Base-by-base conservation (phyloP, 225 moss, liverwort and hornwort species). In the Climacium dendroides region DNA sequence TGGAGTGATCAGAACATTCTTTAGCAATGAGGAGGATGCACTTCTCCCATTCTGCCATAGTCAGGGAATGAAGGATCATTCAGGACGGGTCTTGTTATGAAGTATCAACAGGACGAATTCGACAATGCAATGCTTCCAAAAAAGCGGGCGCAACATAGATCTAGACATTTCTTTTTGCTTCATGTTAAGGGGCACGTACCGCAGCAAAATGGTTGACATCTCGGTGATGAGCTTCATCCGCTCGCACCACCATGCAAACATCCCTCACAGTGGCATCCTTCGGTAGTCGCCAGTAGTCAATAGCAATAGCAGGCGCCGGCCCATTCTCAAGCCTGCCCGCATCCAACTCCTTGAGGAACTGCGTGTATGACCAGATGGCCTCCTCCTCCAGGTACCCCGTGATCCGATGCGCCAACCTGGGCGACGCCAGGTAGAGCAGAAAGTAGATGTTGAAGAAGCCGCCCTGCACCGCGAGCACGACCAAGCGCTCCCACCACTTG, bases 191-290 rank as follows among this genome's bases (percentile, higher is more conserved):
- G 53, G 15, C 53, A 76, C 55, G 24, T 94, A 99, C 98, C 90
- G 97, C 95, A 82, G 98, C 98, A 62, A 95, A 99, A 88, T 99
- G 98, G 89, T 99, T 99, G 26, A 99, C 98, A 90, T 99, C 98
- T 59, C 97, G 96, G 94, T 99, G 98, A 84, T 99, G 98, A 60
- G 97, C 96, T 86, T 99, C 98, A 81, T 99, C 98, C 16, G 98
- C 97, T 54, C 98, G 94, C 35, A 96, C 91, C 9, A 97, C 98
- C 65, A 92, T 3, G 10, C 94, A 90, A 15, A 99, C 93, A 26
- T 99, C 98, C 39, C 95, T 91, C 6, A 99, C 85, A 23, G 84
- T 92, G 9, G 97, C 95, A 30, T 96, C 34, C 74, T 96, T 94
- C 6, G 97, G 97, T 61, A 99, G 85, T 58, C 94, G 94, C 98